A percentile compares a stretch with the other conserved stretches of the same genome.
phyloP scores from a whole-genome alignment of 2,329 filamentous ascomycete genomes.

The Sporothrix variecibatus region DNA sequence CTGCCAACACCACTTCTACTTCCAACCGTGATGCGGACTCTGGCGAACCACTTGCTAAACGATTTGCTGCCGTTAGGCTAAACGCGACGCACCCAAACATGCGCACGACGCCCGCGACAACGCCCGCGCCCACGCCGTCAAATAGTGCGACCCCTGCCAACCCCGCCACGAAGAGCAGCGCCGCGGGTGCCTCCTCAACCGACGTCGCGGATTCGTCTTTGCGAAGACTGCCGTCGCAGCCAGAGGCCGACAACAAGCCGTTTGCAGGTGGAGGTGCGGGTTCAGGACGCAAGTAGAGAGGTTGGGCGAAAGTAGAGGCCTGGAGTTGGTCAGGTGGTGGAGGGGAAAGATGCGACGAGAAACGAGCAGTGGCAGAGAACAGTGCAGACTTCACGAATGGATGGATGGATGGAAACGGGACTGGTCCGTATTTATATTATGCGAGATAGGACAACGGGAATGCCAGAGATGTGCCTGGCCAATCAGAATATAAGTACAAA shows the following conservation, averaged over 20 bases:
- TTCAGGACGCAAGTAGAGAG: not conserved
- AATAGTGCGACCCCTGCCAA: not conserved
- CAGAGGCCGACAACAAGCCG: not conserved
- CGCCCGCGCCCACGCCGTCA: not conserved
- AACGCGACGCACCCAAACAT: constrained; percentile 40
- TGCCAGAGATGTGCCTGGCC: not conserved
- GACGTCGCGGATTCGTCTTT: not conserved
- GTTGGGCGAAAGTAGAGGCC: too few relatives aligned
- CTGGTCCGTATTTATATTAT: not conserved
- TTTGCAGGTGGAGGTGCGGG: not conserved
- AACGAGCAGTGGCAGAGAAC: not conserved
- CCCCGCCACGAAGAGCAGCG: not conserved
- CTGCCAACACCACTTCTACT: constrained; percentile 23
- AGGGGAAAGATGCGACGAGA: not conserved
- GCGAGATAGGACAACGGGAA: constrained; percentile 9
- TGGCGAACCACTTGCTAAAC: constrained; percentile 63
- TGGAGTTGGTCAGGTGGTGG: not conserved
- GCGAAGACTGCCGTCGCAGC: not conserved
- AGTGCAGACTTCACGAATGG: not conserved
- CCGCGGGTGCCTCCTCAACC: not conserved
- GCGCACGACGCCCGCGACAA: not conserved
- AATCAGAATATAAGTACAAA: not conserved
- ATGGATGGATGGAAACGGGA: not conserved
- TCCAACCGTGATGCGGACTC: constrained; percentile 37
- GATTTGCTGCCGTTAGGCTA: constrained; percentile 67